phyloP scores from a whole-genome alignment of 768 basidiomycete genomes.

The Pisolithus albus region DNA sequence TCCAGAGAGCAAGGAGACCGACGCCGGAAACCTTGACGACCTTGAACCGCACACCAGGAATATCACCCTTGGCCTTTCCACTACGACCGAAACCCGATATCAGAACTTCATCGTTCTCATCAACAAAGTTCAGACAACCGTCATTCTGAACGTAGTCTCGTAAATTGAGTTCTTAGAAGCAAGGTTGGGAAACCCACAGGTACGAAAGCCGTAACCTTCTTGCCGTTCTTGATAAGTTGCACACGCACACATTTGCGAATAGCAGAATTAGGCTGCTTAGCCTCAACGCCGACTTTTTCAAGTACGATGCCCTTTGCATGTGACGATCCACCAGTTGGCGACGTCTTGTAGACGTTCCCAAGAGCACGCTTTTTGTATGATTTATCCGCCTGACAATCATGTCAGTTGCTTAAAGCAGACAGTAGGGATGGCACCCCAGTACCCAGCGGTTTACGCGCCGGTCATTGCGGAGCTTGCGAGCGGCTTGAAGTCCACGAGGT shows the following conservation, averaged over 20 bases:
- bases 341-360: slow-evolving; percentile 99
- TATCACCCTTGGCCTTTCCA: slow-evolving; percentile 99
- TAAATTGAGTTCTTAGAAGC: not conserved
- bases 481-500: slow-evolving; percentile 98
- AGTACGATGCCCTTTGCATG: slow-evolving; percentile 99
- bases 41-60: slow-evolving; percentile 99
- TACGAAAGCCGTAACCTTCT: slow-evolving; percentile 99
- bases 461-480: slow-evolving; percentile 92
- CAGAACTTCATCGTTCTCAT: slow-evolving; percentile 99
- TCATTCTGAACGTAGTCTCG: slow-evolving; percentile 56
- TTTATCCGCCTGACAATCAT: slow-evolving; percentile 75
- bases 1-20: slow-evolving; percentile 96
- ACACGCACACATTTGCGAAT: slow-evolving; percentile 99
- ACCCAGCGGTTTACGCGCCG: slow-evolving; percentile 98
- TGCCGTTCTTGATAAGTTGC: slow-evolving; percentile 99
- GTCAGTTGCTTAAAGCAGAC: slow-evolving; percentile 10
- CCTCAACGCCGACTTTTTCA: slow-evolving; percentile 99
- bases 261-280: slow-evolving; percentile 99
- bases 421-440: slow-evolving; percentile 23
- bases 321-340: slow-evolving; percentile 97
- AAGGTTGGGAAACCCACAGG: slow-evolving; percentile 52
- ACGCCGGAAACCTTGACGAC: slow-evolving; percentile 99
- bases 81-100: slow-evolving; percentile 99
- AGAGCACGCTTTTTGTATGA: slow-evolving; percentile 99
- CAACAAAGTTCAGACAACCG: slow-evolving; percentile 96